Percentiles rank a stretch among this genome's conserved stretches.
Evolutionary conservation across 768 basidiomycete species (phyloP).

Genomic region (Mycena rosella): DNA sequence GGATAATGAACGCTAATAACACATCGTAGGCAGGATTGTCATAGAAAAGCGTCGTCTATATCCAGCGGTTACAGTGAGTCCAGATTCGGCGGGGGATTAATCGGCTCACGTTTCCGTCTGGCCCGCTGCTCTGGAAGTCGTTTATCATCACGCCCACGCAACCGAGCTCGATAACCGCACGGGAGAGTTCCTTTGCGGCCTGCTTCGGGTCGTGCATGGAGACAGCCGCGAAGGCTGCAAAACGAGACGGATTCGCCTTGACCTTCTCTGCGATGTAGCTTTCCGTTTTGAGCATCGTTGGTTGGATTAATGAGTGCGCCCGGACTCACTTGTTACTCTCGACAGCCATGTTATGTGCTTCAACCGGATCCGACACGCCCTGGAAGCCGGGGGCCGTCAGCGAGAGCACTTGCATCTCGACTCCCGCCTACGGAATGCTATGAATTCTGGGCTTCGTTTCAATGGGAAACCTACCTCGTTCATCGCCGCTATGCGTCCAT

Average conservation of each 20-base stretch:
- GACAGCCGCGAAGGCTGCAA: constrained; percentile 37
- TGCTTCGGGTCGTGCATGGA: constrained; percentile 39
- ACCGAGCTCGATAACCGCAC: constrained; percentile 34
- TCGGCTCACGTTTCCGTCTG: constrained; percentile 29
- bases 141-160: constrained; percentile 36
- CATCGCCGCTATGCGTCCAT: constrained; percentile 36
- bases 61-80: too few relatives aligned
- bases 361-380: constrained; percentile 31
- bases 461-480: constrained; percentile 21
- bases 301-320: too few relatives aligned
- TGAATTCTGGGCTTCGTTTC: not conserved
- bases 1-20: too few relatives aligned
- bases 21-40: constrained; percentile 35
- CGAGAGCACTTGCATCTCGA: constrained; percentile 39
- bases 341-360: constrained; percentile 35
- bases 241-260: constrained; percentile 28
- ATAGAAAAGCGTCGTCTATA: constrained; percentile 34
- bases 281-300: not conserved
- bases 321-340: constrained; percentile 36
- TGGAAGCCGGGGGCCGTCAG: constrained; percentile 35
- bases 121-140: constrained; percentile 37
- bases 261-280: constrained; percentile 38
- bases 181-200: constrained; percentile 33
- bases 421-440: constrained; percentile 25
- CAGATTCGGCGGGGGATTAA: too few relatives aligned